Base-by-base conservation (phyloP, 257 asterid genomes). In the Capsicum rhomboideum region DNA sequence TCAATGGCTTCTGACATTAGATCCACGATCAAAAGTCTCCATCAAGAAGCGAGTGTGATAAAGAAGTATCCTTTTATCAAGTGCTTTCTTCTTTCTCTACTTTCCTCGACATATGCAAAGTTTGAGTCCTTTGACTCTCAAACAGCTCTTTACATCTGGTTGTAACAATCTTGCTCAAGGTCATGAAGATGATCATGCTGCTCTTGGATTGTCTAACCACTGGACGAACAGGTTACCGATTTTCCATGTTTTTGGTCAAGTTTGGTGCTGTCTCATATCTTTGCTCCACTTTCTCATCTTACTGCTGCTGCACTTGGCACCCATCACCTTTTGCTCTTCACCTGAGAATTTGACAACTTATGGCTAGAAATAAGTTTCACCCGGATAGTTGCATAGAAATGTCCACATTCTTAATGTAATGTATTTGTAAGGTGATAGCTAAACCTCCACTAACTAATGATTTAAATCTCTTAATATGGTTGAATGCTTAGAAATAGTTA, bases 11-110 rank as follows among this genome's bases (percentile, higher is more conserved):
- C 67, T 85, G 54, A 71, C 83, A 79, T 84, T 84, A 96, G 99
- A 94, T 93, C 87, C 97, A 92, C 49, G 95, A 94, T 78, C 90
- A 84, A 83, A 91, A 90, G 91, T 88, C 94, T 80, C 92, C 90
- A 86, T 94, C 86, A 78, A 87, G 89, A 81, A 90, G 89, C 56
- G 90, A 86, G 83, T 88, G 93, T 91, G 90, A 84, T 81, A 93
- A 91, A 90, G 89, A 83, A 83, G 98, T 94, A 94, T 91, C 97
- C 97, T 91, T 82, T 10, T 23, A 83, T 80, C 14, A 49, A 49
- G 52, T 72, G 46, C 44, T 82, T n/a, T 42, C 80, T 20, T 4
- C 52, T 18, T 49, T 67, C 67, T 66, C 58, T 31, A 23, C 21
- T 67, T 21, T 82, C 46, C 63, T 18, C 46, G 69, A 85, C 10